Base-by-base conservation (phyloP, 768 basidiomycete genomes). In the Tricholoma bakamatsutake region DNA sequence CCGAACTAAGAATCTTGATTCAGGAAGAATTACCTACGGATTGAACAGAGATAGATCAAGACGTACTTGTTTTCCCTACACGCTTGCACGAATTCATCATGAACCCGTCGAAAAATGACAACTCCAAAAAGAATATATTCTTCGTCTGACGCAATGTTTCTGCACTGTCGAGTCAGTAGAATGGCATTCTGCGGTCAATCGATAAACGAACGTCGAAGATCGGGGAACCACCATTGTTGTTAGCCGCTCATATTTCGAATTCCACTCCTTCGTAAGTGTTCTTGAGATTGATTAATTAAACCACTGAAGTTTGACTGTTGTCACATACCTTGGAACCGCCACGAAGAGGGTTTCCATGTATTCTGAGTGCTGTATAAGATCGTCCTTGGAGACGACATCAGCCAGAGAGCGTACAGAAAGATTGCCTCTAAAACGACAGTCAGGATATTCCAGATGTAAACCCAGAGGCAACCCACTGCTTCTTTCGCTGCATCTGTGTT, bases 31-130 rank as follows among this genome's bases (percentile, higher is more conserved):
- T 33, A 55, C 49, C 54, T 18, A 18, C 17, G 33, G 30, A 53
- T 46, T 17, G 11, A 8, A 31, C 27, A 4, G 34, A 35, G 18
- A 52, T 28, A 37, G 30, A 27, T 10, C 24, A 30, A 24, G 39
- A 71, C 80, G 61, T 63, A 96, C 93, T 96, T 98, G 70, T 92
- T 87, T 69, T 98, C 97, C 57, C 97, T 78, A 66, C 93, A 96
- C 67, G 90, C 95, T 72, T 98, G 94, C 2, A 85, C 71, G 67
- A 96, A 98, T 56, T 95, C 89, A 61, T 98, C 97, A 65, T 90
- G 88, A 35, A 93, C 84, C 62, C 89, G 85, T 65, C 84, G 84
- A 80, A 99, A 99, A 34, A 97, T 75, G 37, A 95, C 90, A 4
- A 93, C 92, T 11, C 81, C 77, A 64, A 88, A 93, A 13, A 99